Base-by-base conservation (phyloP, 1,284 basidiomycete genomes). In the Sporisorium sorghi region DNA sequence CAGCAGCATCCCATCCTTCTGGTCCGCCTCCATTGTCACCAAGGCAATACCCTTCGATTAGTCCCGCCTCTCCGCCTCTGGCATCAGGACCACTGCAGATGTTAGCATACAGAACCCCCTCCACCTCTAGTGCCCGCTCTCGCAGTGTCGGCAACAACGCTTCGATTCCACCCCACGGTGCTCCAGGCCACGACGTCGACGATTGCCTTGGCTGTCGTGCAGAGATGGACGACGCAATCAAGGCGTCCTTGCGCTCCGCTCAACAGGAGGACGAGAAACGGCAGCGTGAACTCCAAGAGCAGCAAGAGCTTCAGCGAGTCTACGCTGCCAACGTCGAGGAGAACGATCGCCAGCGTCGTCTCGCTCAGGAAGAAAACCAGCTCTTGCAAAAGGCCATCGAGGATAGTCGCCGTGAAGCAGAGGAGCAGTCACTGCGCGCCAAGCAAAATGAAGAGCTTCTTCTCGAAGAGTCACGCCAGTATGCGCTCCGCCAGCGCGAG, bases 161-260 rank as follows among this genome's bases (percentile, higher is more conserved):
- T 12, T 23, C 50, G 14, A 8, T 23, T n/a, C 11, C 53, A 24
- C 17, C 50, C 14, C 57, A 65, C 44, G 39, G 62, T 32, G 49
- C 23, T 28, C 53, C 68, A 5, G 48, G 39, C 9, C 73, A 76
- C 21, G 55, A 59, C 5, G 58, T 56, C 6, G 74, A 76, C 48
- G 56, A 76, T 30, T 76, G 74, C 52, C 65, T 65, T 11, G 74
- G 70, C 42, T 73, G 74, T n/a, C 53, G 62, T 32, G 58, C 69
- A 28, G 74, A 76, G 24, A 50, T 73, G 48, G 70, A 73, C 5
- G 70, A 73, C 17, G 70, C 70, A 10, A 64, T 76, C 42, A 42
- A 64, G n/a, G 74, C 74, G 10, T 76, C 74, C 3, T 39, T 69
- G 43, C 54, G 53, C 5, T 62, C 74, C 3, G 74, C 74, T 10